Evolutionary conservation across 176 grass and related monocot genomes (phyloP).

Genomic region (Zea luxurians): DNA sequence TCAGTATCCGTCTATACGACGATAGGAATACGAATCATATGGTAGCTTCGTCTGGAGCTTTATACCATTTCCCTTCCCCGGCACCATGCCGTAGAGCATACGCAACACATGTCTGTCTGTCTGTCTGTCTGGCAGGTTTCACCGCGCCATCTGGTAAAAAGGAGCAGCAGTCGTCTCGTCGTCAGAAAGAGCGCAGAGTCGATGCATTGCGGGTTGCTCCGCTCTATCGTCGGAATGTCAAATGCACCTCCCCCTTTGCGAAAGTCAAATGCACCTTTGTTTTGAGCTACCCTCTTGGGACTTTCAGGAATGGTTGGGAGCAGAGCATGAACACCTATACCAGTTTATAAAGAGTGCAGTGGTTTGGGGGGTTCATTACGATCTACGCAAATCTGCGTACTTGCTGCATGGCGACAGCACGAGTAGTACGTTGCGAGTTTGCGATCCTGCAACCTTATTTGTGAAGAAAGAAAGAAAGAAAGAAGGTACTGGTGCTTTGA

Average conservation of each 20-base stretch:
- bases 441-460: neutral
- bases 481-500: neutral
- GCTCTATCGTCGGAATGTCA: neutral
- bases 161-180: neutral
- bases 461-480: too few species aligned
- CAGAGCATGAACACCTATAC: neutral
- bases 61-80: neutral
- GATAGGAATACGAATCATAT: neutral
- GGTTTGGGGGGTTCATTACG: neutral
- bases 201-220: neutral
- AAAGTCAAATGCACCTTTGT: neutral
- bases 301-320: neutral
- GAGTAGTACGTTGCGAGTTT: neutral
- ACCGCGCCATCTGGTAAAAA: neutral
- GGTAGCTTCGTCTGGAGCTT: neutral
- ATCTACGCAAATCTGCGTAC: neutral
- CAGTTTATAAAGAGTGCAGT: too few species aligned
- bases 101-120: neutral
- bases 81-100: slow-evolving; percentile 9
- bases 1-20: neutral
- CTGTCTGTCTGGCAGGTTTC: neutral
- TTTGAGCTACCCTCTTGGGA: neutral
- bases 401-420: neutral
- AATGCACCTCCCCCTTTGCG: neutral
- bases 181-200: neutral